Conservation (phyloP, 768 basidiomycete species). For the Mycena epipterygia region DNA sequence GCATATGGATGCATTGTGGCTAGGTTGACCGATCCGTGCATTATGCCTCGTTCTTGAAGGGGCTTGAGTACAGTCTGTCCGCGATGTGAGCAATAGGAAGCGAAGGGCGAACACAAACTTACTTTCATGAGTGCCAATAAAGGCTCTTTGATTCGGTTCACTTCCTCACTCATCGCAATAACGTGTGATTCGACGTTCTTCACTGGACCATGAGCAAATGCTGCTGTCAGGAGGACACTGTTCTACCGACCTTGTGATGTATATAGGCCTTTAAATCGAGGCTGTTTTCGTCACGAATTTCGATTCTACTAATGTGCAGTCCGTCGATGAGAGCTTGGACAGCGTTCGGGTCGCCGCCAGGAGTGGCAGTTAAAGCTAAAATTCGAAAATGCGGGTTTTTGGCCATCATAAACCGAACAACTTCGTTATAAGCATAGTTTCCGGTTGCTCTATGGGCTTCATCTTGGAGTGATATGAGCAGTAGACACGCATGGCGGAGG, state of each 20-base stretch:
- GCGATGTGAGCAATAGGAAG: conserved; percentile 5
- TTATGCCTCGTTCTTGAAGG: conserved; percentile 53
- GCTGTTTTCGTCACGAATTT: conserved; percentile 93
- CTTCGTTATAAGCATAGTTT: conserved; percentile 92
- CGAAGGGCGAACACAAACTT: conserved; percentile 37
- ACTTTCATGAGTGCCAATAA: conserved; percentile 85
- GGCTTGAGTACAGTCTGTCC: conserved; percentile 51
- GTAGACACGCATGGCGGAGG: conserved; percentile 5
- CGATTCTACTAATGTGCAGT: conserved; percentile 94
- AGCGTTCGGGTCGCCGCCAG: conserved; percentile 87
- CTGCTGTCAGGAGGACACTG: background rate
- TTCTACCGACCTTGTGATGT: conserved; percentile 79
- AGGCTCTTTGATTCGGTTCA: conserved; percentile 75
- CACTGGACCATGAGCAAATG: conserved; percentile 12
- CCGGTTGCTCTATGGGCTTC: conserved; percentile 97
- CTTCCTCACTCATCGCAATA: conserved; percentile 78
- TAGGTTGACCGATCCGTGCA: conserved; percentile 66
- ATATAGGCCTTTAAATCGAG: conserved; percentile 89
- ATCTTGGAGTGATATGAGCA: conserved; percentile 61
- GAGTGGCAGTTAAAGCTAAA: conserved; percentile 95
- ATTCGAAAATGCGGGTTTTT: conserved; percentile 95
- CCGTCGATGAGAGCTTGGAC: conserved; percentile 93
- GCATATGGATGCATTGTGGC: conserved; percentile 76
- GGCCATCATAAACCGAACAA: conserved; percentile 91
- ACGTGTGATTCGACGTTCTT: conserved; percentile 85